Percentiles rank a stretch among this genome's conserved stretches.
Evolutionary conservation across 305 asterid species (phyloP).

Genomic region (Fraxinus baroniana): DNA sequence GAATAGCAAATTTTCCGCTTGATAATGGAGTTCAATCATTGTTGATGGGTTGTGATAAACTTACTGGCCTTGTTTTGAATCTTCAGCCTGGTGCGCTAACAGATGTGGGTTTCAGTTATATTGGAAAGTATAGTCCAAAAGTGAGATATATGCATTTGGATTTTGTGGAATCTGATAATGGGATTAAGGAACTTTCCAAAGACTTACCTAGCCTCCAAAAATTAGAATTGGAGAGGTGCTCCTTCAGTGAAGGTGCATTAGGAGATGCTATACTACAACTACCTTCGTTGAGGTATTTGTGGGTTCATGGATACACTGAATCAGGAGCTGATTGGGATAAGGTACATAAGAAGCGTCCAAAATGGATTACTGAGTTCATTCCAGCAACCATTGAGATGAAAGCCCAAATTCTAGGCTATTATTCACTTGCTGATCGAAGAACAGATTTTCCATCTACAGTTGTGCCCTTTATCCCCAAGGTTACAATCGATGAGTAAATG

Average conservation of each 20-base stretch:
- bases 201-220: constrained; percentile 43
- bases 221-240: constrained; percentile 47
- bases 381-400: constrained; percentile 42
- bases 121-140: constrained; percentile 45
- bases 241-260: constrained; percentile 45
- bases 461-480: constrained; percentile 9
- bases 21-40: constrained; percentile 65
- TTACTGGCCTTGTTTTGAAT: constrained; percentile 56
- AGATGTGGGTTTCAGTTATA: constrained; percentile 41
- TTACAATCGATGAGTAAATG: background rate
- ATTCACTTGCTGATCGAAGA: constrained; percentile 48
- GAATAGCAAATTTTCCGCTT: constrained; percentile 75
- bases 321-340: constrained; percentile 29
- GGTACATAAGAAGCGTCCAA: constrained; percentile 36
- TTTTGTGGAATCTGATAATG: constrained; percentile 32
- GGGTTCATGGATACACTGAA: constrained; percentile 45
- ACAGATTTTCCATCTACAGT: constrained; percentile 39
- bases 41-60: constrained; percentile 58
- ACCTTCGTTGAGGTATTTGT: constrained; percentile 37
- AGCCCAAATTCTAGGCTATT: constrained; percentile 47
- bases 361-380: constrained; percentile 50
- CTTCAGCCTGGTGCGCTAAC: constrained; percentile 44
- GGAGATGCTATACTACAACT: constrained; percentile 35
- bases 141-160: constrained; percentile 53
- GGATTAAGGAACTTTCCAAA: constrained; percentile 42